Evolutionary conservation across 2,329 filamentous ascomycete genomes (phyloP).

Genomic region (Fusarium cyanostomum): DNA sequence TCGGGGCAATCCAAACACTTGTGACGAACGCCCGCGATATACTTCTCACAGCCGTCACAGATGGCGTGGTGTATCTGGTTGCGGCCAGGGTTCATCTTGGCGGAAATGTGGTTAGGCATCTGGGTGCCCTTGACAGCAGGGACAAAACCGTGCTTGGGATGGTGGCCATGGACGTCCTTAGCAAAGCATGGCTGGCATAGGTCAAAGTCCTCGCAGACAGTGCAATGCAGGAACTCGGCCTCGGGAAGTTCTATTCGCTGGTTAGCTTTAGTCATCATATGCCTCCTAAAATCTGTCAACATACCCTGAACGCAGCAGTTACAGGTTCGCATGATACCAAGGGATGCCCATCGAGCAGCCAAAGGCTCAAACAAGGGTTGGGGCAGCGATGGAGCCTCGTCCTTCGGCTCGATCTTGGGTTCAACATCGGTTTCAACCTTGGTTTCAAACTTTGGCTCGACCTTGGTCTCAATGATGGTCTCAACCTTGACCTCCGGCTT

Average conservation of each 20-base stretch:
- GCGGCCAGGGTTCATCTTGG: conserved; percentile 80
- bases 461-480: conserved; percentile 30
- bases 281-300: conserved; percentile 6
- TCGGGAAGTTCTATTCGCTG: conserved; percentile 71
- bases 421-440: conserved; percentile 10
- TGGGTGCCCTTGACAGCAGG: conserved; percentile 71
- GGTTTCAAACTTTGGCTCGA: conserved; percentile 36
- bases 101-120: conserved; percentile 69
- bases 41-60: conserved; percentile 93
- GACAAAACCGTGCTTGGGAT: conserved; percentile 84
- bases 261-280: conserved; percentile 12
- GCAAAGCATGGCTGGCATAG: conserved; percentile 86
- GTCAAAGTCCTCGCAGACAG: conserved; percentile 87
- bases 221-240: conserved; percentile 85
- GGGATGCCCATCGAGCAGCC: conserved; percentile 29
- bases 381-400: conserved; percentile 27
- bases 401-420: conserved; percentile 19
- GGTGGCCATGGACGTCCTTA: conserved; percentile 83
- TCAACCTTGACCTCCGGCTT: conserved; percentile 39
- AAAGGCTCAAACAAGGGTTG: conserved; percentile 35
- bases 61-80: conserved; percentile 86
- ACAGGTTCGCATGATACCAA: conserved; percentile 69
- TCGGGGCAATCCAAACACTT: conserved; percentile 98
- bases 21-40: conserved; percentile 88
- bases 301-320: conserved; percentile 66